Evolutionary conservation across 2,329 filamentous ascomycete species (phyloP).

Genomic region (Hypoxylon sp.): DNA sequence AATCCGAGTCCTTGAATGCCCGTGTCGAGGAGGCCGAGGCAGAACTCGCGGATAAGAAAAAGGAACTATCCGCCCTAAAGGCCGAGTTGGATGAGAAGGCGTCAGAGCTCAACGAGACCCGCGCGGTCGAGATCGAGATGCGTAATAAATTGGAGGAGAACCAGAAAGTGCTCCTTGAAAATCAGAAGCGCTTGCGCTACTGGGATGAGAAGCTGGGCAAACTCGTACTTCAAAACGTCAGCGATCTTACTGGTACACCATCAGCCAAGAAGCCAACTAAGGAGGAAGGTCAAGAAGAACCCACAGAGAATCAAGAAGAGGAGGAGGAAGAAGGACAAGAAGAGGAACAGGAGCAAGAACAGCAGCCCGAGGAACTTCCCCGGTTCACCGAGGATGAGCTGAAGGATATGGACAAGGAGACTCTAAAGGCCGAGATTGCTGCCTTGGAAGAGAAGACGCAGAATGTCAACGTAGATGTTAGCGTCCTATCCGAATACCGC

Average conservation of each 20-base stretch:
- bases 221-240: slow-evolving; percentile 84
- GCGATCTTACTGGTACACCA: slow-evolving; percentile 70
- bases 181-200: slow-evolving; percentile 85
- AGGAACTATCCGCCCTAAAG: slow-evolving; percentile 85
- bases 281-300: slow-evolving; percentile 38
- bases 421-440: slow-evolving; percentile 73
- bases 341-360: slow-evolving; percentile 37
- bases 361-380: slow-evolving; percentile 74
- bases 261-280: slow-evolving; percentile 52
- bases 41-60: slow-evolving; percentile 82
- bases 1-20: slow-evolving; percentile 79
- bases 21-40: slow-evolving; percentile 87
- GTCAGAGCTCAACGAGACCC: slow-evolving; percentile 87
- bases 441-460: slow-evolving; percentile 79
- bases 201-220: slow-evolving; percentile 94
- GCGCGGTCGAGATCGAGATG: slow-evolving; percentile 96
- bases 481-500: slow-evolving; percentile 90
- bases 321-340: slow-evolving; percentile 45
- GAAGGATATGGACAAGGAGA: slow-evolving; percentile 74
- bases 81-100: slow-evolving; percentile 88
- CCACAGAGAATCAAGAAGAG: slow-evolving; percentile 41
- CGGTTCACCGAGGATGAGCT: slow-evolving; percentile 82
- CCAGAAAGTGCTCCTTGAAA: slow-evolving; percentile 88
- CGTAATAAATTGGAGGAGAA: slow-evolving; percentile 97
- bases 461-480: slow-evolving; percentile 88